Evolutionary conservation across 2,329 filamentous ascomycete species (phyloP), one percentile per base, ranked within the genome.

Genomic region (Tolypocladium sp.): DNA sequence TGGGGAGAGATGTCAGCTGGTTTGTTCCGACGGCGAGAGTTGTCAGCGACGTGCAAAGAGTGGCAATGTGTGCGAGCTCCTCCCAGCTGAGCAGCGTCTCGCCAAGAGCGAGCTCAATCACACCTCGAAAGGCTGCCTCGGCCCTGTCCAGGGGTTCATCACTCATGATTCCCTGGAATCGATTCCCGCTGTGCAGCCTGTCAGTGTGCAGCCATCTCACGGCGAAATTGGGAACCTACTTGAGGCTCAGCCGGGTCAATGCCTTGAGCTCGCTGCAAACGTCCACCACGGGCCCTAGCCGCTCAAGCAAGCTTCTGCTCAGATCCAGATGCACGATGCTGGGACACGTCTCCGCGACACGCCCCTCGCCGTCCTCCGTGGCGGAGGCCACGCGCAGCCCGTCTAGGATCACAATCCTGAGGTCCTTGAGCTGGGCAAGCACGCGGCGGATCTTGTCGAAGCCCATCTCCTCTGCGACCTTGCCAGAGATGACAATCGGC

Each of bases 401-500:
- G 74, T 97, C 92, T 9, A 99, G 79, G 44, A 97, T 84, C 56
- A 95, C 86, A 58, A 92, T 86, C 64, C 82, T 87, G 61, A 97
- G 80, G 66, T 94, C 90, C 58, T 87, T 79, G 38, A 97, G 78
- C 68, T 88, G 79, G 65, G 92, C 88, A 68, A 95, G 86, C 73
- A 92, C 85, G 64, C 82, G 82, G 51, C 89, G 85, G 64, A 97
- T 91, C 78, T 97, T 97, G 65, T 96, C 92, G 66, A 97, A 97
- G 37, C 94, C 94, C 40, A 97, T 85, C 75, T 97, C 93, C 75
- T 97, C 89, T 6, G 91, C 93, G 22, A 92, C 83, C 74, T 97
- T 97, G 42, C 74, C 90, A 75, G 79, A 96, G 80, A 80, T 88
- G 58, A 79, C 76, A 62, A 96, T 88, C 55, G 84, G 79, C 2